Evolutionary conservation across 2,329 filamentous ascomycete genomes (phyloP).

Genomic region (Fusarium sterilihyphosum): DNA sequence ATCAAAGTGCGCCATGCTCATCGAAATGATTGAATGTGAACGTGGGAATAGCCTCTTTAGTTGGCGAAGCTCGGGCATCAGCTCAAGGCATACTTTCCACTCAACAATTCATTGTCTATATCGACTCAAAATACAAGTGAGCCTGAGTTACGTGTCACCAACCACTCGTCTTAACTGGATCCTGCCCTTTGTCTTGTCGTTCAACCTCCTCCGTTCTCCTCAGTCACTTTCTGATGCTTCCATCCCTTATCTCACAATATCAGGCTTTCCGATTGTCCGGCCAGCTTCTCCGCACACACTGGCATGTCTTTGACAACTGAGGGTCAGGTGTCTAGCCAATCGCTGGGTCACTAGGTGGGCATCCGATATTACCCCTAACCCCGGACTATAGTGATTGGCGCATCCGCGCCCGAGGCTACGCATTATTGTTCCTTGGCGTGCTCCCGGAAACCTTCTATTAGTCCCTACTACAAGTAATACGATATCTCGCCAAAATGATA

Average conservation of each 20-base stretch:
- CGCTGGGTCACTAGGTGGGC: fast-evolving
- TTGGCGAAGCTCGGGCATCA: not conserved
- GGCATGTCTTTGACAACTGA: not conserved
- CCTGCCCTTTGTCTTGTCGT: not conserved
- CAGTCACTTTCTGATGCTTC: not conserved
- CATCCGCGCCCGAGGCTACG: not conserved
- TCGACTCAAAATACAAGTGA: fast-evolving
- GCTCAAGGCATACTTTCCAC: fast-evolving
- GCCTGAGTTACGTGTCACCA: not conserved
- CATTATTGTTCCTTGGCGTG: not conserved
- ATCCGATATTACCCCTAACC: not conserved
- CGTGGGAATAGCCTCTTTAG: not conserved
- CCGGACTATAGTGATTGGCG: not conserved
- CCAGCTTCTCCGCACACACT: too few relatives aligned
- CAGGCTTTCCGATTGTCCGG: not conserved
- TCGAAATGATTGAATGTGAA: too few relatives aligned
- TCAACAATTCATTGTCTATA: fast-evolving
- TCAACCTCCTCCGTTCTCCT: too few relatives aligned
- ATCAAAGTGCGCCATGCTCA: not conserved
- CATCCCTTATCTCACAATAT: not conserved
- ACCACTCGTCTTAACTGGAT: not conserved
- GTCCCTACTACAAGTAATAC: not conserved
- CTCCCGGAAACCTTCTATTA: not conserved
- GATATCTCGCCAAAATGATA: not conserved
- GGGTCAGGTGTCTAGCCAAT: not conserved